Conservation (phyloP, 495 filamentous ascomycete species). For the Podospora pseudocomata region DNA sequence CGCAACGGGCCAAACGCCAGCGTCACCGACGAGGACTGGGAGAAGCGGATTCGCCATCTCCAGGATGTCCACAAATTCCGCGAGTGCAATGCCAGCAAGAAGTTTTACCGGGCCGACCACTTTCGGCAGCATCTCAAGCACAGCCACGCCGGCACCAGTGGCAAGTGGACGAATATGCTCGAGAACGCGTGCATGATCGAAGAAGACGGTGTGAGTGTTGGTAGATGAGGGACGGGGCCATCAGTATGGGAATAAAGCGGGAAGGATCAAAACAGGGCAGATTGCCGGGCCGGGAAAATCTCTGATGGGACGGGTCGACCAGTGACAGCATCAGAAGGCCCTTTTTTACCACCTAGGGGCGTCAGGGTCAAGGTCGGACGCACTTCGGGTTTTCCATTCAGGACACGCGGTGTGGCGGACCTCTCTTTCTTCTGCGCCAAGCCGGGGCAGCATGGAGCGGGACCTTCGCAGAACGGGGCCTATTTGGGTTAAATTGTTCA, state of each 20-base stretch:
- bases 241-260: neutral
- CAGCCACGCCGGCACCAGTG: conserved; percentile 92
- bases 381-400: neutral
- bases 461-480: neutral
- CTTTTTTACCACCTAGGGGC: neutral
- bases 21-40: conserved; percentile 68
- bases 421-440: neutral
- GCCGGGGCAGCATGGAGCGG: neutral
- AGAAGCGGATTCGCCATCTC: conserved; percentile 76
- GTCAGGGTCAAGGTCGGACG: neutral
- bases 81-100: conserved; percentile 97
- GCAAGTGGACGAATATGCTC: conserved; percentile 98
- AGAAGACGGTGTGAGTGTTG: conserved; percentile 50
- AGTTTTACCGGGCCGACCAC: conserved; percentile 96
- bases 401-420: neutral
- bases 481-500: neutral
- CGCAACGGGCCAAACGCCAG: conserved; percentile 48
- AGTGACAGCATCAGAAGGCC: neutral
- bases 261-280: neutral
- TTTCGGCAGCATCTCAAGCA: conserved; percentile 98
- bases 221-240: conserved; percentile 14
- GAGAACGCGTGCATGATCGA: conserved; percentile 98
- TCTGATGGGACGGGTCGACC: neutral
- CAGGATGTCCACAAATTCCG: conserved; percentile 92
- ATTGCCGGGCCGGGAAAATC: neutral